Base-by-base conservation (phyloP, 352 stramenopile species). In the Globisporangium rhizosaccharum region DNA sequence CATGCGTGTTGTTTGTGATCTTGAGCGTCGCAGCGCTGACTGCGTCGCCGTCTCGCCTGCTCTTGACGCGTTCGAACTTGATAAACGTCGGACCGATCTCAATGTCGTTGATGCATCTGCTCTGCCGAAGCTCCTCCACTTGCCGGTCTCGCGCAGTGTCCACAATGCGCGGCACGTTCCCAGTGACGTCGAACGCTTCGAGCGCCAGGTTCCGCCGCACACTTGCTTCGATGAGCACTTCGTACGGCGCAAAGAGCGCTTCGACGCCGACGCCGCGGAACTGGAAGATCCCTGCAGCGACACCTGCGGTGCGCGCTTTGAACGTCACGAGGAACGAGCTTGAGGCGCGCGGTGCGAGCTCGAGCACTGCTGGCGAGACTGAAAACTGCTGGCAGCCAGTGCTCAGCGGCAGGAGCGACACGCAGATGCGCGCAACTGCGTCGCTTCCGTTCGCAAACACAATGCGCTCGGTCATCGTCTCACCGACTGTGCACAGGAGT, bases 381-480 rank as follows among this genome's bases (percentile, higher is more conserved):
- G 75, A 81, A 62, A 92, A 95, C 52, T 95, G 85, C 46, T 95
- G 85, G 37, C 85, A 95, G 2, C 85, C 85, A 23, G 72, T 83
- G 56, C 83, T 95, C 4, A 95, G 68, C n/a, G 85, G 85, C 30
- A 95, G 60, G 2, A 93, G 67, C 0, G 83, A 90, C 1, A 88
- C 79, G 54, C 82, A 92, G 42, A 95, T 87, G 52, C 83, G 69
- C 1, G 72, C 81, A 37, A 88, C 61, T 8, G 60, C 68, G 41
- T 78, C 68, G 18, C 68, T 82, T 46, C 74, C 75, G 57, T 93
- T 93, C 12, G 79, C 86, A 39, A 93, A 90, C 30, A 90, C 66
- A 28, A 93, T 82, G 51, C 85, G 65, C 61, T 93, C 79, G 10
- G 66, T 85, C 76, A 91, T 88, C 0, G 72, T 65, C 28, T 93